Evolutionary conservation across 768 basidiomycete genomes (phyloP).

Genomic region (Suillus occidentalis): DNA sequence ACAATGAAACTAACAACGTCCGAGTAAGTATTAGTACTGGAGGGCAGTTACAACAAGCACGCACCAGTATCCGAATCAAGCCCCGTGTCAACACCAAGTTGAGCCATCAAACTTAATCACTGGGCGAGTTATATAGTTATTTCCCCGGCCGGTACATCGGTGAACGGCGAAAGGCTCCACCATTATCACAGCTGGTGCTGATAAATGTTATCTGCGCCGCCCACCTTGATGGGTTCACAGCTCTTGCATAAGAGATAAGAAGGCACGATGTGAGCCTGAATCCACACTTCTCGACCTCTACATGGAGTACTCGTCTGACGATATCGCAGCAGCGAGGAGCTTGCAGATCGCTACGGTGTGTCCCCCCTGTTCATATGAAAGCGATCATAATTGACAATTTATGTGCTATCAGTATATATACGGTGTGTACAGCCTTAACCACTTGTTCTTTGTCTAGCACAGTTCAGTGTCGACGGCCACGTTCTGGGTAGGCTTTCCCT

Average conservation of each 20-base stretch:
- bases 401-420: neutral
- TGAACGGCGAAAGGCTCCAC: no score
- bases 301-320: neutral
- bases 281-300: no score
- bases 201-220: neutral
- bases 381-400: neutral
- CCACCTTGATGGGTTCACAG: neutral
- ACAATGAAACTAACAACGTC: no score
- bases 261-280: no score
- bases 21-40: neutral
- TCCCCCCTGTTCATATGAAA: neutral
- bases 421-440: neutral
- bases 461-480: neutral
- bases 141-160: neutral
- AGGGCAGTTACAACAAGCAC: no score
- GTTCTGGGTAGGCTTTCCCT: neutral
- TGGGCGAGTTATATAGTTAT: no score
- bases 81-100: no score
- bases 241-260: no score
- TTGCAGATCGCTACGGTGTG: neutral
- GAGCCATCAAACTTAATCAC: no score
- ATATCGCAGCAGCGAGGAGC: neutral
- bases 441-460: neutral
- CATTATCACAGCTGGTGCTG: no score
- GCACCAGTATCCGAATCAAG: no score